A percentile compares a stretch with the other conserved stretches of the same genome.
These are phyloP conservation scores for Colletotrichum tamarilloi DNA, from an alignment of 2,329 filamentous ascomycete species.

Conservation along the genomic window DNA sequence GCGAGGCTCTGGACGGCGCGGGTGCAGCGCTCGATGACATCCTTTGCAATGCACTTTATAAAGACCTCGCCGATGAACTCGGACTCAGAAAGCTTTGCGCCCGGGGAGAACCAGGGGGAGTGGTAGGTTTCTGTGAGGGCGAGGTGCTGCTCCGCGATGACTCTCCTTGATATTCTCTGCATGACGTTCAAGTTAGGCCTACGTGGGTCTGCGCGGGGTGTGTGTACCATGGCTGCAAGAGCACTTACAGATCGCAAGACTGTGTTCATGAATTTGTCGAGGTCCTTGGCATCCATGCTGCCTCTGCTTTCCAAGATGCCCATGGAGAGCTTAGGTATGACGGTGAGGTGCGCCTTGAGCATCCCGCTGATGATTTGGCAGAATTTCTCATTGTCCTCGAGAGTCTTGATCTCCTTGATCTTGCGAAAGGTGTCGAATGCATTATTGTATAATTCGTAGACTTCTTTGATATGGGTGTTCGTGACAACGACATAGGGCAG, in stretches of 20 bases:
- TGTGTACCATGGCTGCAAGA: not conserved
- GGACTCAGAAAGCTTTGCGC: constrained; percentile 75
- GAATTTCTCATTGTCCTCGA: constrained; percentile 90
- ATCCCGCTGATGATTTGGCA: constrained; percentile 84
- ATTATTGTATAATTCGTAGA: constrained; percentile 96
- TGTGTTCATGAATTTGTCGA: constrained; percentile 96
- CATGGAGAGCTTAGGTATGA: constrained; percentile 95
- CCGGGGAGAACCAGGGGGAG: constrained; percentile 88
- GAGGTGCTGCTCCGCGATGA: constrained; percentile 97
- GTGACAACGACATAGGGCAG: constrained; percentile 95
- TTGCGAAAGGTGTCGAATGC: constrained; percentile 94
- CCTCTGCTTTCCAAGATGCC: constrained; percentile 91
- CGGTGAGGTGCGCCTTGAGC: constrained; percentile 87
- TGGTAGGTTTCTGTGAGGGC: constrained; percentile 95
- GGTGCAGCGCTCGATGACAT: constrained; percentile 88
- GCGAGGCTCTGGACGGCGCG: constrained; percentile 80
- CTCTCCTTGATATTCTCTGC: constrained; percentile 90
- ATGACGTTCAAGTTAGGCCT: constrained; percentile 12
- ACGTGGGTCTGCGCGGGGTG: not conserved
- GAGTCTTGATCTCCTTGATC: constrained; percentile 82
- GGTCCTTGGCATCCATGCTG: constrained; percentile 81
- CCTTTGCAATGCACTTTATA: constrained; percentile 88
- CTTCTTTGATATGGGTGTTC: constrained; percentile 93
- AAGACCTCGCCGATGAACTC: constrained; percentile 98
- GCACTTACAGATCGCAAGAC: constrained; percentile 82